phyloP scores from a whole-genome alignment of 2,329 filamentous ascomycete species.

The Hypoxylon sp. region DNA sequence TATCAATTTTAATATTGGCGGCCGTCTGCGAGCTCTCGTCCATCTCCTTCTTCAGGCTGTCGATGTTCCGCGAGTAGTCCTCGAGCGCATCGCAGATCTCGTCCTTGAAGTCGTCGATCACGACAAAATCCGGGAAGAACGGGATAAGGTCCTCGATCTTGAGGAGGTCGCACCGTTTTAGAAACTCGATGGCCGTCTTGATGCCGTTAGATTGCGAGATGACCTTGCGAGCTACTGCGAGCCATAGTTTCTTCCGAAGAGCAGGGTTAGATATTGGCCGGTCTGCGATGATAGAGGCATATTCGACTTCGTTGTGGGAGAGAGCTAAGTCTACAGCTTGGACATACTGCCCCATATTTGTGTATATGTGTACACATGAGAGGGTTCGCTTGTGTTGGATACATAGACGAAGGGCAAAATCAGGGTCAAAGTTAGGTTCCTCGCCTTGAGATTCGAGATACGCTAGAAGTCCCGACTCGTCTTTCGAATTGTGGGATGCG shows the following conservation, averaged over 20 bases:
- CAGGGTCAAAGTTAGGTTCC: conserved; percentile 90
- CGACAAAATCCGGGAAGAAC: conserved; percentile 98
- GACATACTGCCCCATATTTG: conserved; percentile 93
- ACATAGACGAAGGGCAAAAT: conserved; percentile 95
- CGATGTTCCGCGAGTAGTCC: conserved; percentile 93
- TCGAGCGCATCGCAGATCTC: conserved; percentile 96
- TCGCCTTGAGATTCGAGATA: conserved; percentile 94
- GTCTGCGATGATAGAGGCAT: conserved; percentile 91
- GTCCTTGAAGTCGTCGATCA: conserved; percentile 99
- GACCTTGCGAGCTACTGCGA: conserved; percentile 94
- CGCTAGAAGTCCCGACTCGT: conserved; percentile 86
- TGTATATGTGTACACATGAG: conserved; percentile 97
- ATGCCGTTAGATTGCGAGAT: conserved; percentile 90
- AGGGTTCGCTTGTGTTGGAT: conserved; percentile 95
- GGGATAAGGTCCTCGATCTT: conserved; percentile 97
- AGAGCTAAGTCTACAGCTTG: conserved; percentile 94
- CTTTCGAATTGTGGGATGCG: conserved; percentile 84
- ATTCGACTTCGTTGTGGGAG: conserved; percentile 89
- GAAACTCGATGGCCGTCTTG: conserved; percentile 92
- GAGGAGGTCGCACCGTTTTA: conserved; percentile 90
- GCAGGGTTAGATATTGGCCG: conserved; percentile 82
- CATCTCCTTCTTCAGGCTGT: conserved; percentile 91
- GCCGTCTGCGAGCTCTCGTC: conserved; percentile 92
- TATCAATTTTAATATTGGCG: conserved; percentile 90
- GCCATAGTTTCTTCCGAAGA: conserved; percentile 94